Evolutionary conservation across 2,329 filamentous ascomycete species (phyloP).

Genomic region (Cercospora janseana): DNA sequence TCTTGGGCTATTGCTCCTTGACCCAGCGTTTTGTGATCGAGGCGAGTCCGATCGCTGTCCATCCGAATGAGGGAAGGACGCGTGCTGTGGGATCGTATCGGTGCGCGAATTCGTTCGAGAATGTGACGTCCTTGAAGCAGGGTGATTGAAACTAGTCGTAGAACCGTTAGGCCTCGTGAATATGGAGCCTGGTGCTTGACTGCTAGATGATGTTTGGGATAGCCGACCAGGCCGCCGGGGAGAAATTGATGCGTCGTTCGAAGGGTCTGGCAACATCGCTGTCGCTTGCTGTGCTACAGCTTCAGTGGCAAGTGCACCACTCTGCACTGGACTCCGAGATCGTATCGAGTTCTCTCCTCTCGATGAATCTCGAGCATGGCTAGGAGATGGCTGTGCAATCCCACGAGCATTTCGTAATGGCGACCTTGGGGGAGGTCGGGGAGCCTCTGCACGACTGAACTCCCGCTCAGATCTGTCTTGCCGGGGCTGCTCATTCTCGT

Average conservation of each 20-base stretch:
- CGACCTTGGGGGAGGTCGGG: constrained; percentile 12
- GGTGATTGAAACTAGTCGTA: constrained; percentile 20
- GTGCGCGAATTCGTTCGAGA: constrained; percentile 26
- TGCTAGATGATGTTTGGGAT: neutral
- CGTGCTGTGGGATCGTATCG: constrained; percentile 10
- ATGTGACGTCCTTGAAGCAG: constrained; percentile 14
- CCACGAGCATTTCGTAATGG: constrained; percentile 7
- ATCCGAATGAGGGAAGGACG: constrained; percentile 10
- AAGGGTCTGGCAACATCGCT: constrained; percentile 11
- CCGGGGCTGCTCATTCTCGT: constrained; percentile 11
- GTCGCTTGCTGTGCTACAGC: constrained; percentile 19
- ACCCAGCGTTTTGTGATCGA: constrained; percentile 15
- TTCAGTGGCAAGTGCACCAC: constrained; percentile 3
- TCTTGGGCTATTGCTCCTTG: constrained; percentile 20
- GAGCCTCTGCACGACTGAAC: constrained; percentile 11
- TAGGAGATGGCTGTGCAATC: constrained; percentile 3
- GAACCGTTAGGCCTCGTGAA: constrained; percentile 24
- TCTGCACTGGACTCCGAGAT: constrained; percentile 14
- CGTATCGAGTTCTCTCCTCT: constrained; percentile 18
- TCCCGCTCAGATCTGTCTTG: constrained; percentile 12
- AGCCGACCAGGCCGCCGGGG: constrained; percentile 15
- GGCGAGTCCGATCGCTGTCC: constrained; percentile 14
- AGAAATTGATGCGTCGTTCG: constrained; percentile 20
- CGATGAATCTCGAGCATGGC: constrained; percentile 14
- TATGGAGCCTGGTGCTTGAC: constrained; percentile 1